Conservation (phyloP, 306 rosid species). For the Chamaecrista fasciculata region DNA sequence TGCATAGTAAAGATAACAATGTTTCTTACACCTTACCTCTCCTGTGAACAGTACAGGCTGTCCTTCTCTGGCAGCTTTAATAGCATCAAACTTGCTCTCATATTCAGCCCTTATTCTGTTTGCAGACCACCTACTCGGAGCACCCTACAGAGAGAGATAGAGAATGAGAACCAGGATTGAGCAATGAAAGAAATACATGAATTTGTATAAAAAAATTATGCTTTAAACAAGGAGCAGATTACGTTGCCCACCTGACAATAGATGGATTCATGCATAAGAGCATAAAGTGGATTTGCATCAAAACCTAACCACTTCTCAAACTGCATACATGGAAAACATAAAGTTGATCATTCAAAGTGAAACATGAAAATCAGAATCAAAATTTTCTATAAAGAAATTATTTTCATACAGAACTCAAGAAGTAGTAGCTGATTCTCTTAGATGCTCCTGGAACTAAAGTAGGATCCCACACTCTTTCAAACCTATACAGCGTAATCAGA, state of each 20-base stretch:
- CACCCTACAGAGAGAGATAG: constrained; percentile 51
- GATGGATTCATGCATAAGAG: constrained; percentile 73
- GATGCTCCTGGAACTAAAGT: constrained; percentile 72
- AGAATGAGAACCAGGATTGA: constrained; percentile 9
- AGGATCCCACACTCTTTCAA: constrained; percentile 97
- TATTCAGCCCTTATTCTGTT: constrained; percentile 55
- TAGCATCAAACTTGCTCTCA: constrained; percentile 63
- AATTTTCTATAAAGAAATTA: constrained; percentile 22
- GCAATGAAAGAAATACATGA: constrained; percentile 1
- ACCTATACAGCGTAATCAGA: constrained; percentile 45
- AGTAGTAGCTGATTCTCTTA: constrained; percentile 66
- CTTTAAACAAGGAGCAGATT: constrained; percentile 3
- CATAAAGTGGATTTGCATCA: constrained; percentile 83
- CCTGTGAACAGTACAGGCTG: constrained; percentile 67
- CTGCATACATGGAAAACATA: constrained; percentile 44
- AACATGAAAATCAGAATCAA: constrained; percentile 21
- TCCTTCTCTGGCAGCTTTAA: constrained; percentile 61
- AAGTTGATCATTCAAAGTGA: constrained; percentile 28
- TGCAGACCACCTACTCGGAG: constrained; percentile 80
- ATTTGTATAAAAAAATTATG: not conserved
- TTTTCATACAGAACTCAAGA: constrained; percentile 69
- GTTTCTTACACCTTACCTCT: constrained; percentile 57
- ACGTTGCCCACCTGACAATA: constrained; percentile 75
- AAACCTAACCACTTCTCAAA: constrained; percentile 57
- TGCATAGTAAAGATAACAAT: constrained; percentile 1